A percentile compares a stretch with the other conserved stretches of the same genome.
phyloP scores from a whole-genome alignment of 257 asterid species.

The Solanum tacnaense region DNA sequence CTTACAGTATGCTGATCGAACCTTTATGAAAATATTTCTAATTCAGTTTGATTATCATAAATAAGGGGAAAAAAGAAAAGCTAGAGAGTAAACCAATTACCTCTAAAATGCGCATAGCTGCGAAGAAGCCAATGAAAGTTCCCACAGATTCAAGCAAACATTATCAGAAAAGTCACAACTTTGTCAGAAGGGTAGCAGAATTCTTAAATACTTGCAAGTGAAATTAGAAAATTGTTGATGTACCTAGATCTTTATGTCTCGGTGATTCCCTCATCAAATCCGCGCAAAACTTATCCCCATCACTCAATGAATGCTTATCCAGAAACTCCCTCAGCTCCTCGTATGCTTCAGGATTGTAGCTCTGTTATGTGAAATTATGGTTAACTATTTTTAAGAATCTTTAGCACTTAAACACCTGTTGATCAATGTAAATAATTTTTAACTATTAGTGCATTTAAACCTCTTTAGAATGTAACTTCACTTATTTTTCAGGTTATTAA shows the following conservation, averaged over 20 bases:
- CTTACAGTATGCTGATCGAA: conserved; percentile 81
- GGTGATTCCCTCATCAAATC: conserved; percentile 77
- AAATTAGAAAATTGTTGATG: background rate
- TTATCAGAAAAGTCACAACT: background rate
- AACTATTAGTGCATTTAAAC: background rate
- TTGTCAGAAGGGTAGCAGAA: background rate
- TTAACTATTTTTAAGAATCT: background rate
- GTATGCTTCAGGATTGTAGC: conserved; percentile 73
- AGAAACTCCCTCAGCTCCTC: conserved; percentile 54
- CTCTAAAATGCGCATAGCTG: conserved; percentile 83
- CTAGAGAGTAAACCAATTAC: conserved; percentile 23
- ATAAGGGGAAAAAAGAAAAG: background rate
- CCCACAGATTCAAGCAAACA: background rate
- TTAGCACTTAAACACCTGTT: background rate
- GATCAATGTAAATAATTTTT: background rate
- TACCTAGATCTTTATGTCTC: conserved; percentile 57
- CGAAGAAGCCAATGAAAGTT: background rate
- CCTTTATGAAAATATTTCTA: conserved; percentile 25
- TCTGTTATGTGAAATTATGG: conserved; percentile 39
- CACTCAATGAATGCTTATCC: conserved; percentile 46
- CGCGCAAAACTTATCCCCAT: conserved; percentile 75
- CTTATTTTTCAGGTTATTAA: background rate
- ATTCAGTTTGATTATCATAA: background rate
- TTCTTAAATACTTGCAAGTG: background rate
- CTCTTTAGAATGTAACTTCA: background rate